phyloP scores from a whole-genome alignment of 306 rosid genomes.

The Pachyrhizus erosus region DNA sequence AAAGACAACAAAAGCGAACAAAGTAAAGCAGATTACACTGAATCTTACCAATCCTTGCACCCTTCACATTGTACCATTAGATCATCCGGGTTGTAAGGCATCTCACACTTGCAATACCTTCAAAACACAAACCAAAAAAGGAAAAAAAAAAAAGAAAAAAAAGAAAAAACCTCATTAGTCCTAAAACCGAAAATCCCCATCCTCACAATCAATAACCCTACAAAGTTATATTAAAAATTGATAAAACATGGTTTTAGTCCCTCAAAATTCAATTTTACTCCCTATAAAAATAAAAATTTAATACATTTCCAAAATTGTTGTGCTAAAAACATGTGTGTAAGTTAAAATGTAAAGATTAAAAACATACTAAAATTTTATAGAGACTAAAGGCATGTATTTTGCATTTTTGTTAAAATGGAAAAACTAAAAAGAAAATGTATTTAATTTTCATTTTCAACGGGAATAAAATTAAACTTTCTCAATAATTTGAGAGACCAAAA shows the following conservation, averaged over 20 bases:
- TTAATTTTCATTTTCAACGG: not conserved
- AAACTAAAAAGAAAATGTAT: not conserved
- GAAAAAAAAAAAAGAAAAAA: too few species aligned
- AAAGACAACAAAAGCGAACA: not conserved
- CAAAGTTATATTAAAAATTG: not conserved
- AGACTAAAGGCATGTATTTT: not conserved
- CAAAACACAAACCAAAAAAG: constrained; percentile 44
- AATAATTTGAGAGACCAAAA: not conserved
- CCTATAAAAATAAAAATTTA: not conserved
- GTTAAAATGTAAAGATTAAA: not conserved
- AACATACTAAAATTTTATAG: not conserved
- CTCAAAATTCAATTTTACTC: not conserved
- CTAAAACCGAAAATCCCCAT: constrained; percentile 15
- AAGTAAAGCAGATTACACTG: constrained; percentile 39
- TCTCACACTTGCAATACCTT: constrained; percentile 88
- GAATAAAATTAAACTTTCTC: not conserved
- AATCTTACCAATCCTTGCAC: constrained; percentile 78
- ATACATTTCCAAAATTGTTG: not conserved
- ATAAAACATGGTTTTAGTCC: not conserved
- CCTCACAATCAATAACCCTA: not conserved
- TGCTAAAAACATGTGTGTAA: not conserved
- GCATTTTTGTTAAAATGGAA: not conserved
- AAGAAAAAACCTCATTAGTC: not conserved
- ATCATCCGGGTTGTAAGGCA: constrained; percentile 89
- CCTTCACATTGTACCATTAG: constrained; percentile 91